These are phyloP conservation scores for Phytophthora kernoviae DNA, from an alignment of 352 stramenopile species.

Conservation along the genomic window DNA sequence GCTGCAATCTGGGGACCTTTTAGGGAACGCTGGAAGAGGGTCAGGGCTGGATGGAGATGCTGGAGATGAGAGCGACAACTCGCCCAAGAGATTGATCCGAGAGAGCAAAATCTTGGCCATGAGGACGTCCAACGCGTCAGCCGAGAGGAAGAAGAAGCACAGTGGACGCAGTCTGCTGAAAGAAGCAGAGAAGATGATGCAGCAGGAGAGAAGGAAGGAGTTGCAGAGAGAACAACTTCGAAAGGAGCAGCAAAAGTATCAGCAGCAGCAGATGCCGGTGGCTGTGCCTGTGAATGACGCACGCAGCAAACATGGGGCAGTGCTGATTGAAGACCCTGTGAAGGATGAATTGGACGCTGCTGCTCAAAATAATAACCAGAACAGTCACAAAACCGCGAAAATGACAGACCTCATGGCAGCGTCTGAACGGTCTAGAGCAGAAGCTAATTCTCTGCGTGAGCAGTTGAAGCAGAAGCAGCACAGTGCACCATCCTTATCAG, in stretches of 20 bases:
- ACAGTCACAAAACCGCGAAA: constrained; percentile 28
- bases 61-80: constrained; percentile 37
- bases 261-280: constrained; percentile 8
- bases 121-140: constrained; percentile 32
- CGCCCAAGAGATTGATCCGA: constrained; percentile 48
- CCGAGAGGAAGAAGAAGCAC: constrained; percentile 15
- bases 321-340: constrained; percentile 2
- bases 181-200: constrained; percentile 16
- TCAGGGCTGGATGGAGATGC: background rate
- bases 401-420: constrained; percentile 29
- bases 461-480: constrained; percentile 30
- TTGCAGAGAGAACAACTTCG: constrained; percentile 15
- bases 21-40: constrained; percentile 10
- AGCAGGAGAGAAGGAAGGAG: constrained; percentile 23
- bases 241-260: constrained; percentile 16
- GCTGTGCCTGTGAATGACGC: constrained; percentile 7
- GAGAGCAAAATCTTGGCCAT: constrained; percentile 79
- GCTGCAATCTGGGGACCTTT: constrained; percentile 23
- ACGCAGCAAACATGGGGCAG: background rate
- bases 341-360: background rate
- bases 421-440: constrained; percentile 18
- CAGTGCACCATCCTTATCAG: constrained; percentile 12
- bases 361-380: constrained; percentile 10
- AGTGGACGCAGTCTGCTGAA: background rate
- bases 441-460: constrained; percentile 30